phyloP scores from a whole-genome alignment of 768 basidiomycete species.

The Clavulina sp. region DNA sequence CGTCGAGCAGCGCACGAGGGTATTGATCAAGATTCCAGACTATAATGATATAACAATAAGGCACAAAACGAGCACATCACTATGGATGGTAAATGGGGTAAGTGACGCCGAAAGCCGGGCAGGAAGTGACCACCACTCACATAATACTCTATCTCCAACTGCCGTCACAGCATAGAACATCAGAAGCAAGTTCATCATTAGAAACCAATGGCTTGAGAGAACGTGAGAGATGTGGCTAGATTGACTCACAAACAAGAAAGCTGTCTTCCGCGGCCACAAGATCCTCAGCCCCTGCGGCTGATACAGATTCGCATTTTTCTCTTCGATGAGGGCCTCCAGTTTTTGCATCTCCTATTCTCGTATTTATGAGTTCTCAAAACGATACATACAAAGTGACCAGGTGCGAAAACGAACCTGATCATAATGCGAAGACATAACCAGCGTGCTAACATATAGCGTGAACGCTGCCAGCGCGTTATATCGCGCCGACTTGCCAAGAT shows the following conservation, averaged over 20 bases:
- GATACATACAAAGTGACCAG: not conserved
- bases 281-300: constrained; percentile 80
- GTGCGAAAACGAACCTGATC: constrained; percentile 38
- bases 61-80: too few species aligned
- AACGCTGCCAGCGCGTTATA: constrained; percentile 69
- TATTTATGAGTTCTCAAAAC: too few species aligned
- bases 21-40: too few species aligned
- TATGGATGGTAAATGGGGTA: too few species aligned
- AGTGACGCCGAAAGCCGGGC: too few species aligned
- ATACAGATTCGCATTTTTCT: constrained; percentile 54
- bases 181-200: not conserved
- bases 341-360: constrained; percentile 62
- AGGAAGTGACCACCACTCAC: constrained; percentile 6
- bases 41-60: too few species aligned
- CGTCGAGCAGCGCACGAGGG: too few species aligned
- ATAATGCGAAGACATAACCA: constrained; percentile 60
- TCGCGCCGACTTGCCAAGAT: constrained; percentile 46
- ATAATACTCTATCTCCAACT: constrained; percentile 95
- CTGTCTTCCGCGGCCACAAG: constrained; percentile 67
- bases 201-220: not conserved
- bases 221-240: not conserved
- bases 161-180: constrained; percentile 5
- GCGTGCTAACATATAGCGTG: constrained; percentile 60
- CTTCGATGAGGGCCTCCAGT: constrained; percentile 42
- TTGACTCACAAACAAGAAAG: constrained; percentile 75